Conservation (phyloP, 352 stramenopile species). For the Pythium vanterpoolii region DNA sequence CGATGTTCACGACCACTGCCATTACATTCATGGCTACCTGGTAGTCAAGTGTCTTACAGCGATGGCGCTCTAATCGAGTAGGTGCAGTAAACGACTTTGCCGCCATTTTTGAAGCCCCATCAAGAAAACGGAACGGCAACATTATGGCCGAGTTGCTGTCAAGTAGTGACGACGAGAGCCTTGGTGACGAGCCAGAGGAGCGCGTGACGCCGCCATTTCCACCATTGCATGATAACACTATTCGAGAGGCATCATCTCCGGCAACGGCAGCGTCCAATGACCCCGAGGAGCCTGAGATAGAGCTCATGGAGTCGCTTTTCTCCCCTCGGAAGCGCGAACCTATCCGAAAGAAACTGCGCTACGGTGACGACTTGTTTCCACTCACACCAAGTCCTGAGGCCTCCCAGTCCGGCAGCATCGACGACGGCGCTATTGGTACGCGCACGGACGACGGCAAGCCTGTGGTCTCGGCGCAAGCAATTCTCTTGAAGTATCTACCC, state of each 20-base stretch:
- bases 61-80: conserved; percentile 9
- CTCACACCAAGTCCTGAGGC: conserved; percentile 18
- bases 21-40: conserved; percentile 12
- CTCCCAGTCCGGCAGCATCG: neutral
- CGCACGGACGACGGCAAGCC: conserved; percentile 27
- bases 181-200: conserved; percentile 19
- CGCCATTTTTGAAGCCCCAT: conserved; percentile 17
- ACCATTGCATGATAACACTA: neutral
- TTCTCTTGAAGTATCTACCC: conserved; percentile 52
- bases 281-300: conserved; percentile 21
- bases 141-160: conserved; percentile 69
- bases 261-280: neutral
- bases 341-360: neutral
- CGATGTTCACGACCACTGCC: neutral
- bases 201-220: neutral
- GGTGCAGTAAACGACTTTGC: conserved; percentile 5
- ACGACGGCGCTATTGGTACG: neutral
- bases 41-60: conserved; percentile 4
- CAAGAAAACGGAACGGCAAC: conserved; percentile 9
- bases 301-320: conserved; percentile 27
- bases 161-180: conserved; percentile 54
- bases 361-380: conserved; percentile 13
- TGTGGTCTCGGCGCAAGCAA: conserved; percentile 56
- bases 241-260: neutral
- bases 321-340: conserved; percentile 8